Percentiles rank a stretch among this genome's conserved stretches.
These are phyloP conservation scores for Lolium perenne DNA, from an alignment of 176 grass and related monocot species.

Conservation along the genomic window DNA sequence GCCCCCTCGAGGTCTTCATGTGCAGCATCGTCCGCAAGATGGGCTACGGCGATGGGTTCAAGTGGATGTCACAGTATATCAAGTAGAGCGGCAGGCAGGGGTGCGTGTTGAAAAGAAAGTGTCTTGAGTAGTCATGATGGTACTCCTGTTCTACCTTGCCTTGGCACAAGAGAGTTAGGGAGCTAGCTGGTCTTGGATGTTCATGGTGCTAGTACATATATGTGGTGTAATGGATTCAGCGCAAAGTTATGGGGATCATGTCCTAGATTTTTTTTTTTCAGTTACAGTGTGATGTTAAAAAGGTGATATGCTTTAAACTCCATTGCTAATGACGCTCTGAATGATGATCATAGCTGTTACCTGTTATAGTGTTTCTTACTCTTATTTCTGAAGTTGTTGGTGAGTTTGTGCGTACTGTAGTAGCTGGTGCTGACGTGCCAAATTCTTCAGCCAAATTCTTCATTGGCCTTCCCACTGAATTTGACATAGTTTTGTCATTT, in stretches of 20 bases:
- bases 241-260: constrained; percentile 29
- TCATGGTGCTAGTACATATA: constrained; percentile 46
- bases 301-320: background rate
- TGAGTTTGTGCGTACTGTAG: background rate
- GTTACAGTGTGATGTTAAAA: constrained; percentile 19
- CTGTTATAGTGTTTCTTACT: background rate
- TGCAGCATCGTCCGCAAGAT: constrained; percentile 90
- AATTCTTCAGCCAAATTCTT: background rate
- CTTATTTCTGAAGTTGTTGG: background rate
- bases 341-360: background rate
- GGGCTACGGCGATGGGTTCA: constrained; percentile 86
- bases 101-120: background rate
- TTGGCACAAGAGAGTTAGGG: constrained; percentile 20
- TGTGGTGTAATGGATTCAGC: constrained; percentile 35
- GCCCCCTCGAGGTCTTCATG: constrained; percentile 90
- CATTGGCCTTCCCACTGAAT: background rate
- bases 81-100: constrained; percentile 38
- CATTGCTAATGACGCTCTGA: background rate
- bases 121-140: constrained; percentile 5
- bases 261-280: constrained; percentile 13
- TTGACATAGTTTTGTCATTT: background rate
- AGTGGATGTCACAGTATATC: constrained; percentile 89
- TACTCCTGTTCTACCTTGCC: constrained; percentile 40
- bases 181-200: constrained; percentile 32
- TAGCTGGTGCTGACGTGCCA: background rate